These are phyloP conservation scores for Picea abies DNA, from an alignment of 83 land plant species.

Conservation along the genomic window DNA sequence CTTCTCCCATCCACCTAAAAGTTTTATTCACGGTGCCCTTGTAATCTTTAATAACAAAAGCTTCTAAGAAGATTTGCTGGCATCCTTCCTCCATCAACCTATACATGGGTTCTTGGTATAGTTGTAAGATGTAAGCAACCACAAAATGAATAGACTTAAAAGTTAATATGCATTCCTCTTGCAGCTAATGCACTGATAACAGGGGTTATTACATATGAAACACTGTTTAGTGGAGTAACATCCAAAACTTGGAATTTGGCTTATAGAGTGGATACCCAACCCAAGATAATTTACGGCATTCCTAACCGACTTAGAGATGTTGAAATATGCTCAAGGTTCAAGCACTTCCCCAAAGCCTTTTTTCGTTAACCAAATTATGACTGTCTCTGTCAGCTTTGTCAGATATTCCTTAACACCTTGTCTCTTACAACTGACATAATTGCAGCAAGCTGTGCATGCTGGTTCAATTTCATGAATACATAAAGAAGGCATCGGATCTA, in stretches of 20 bases:
- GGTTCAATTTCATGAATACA: conserved; percentile 79
- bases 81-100: no score
- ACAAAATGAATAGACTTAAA: no score
- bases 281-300: conserved; percentile 77
- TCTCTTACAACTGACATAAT: conserved; percentile 87
- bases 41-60: no score
- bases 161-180: conserved; percentile 42
- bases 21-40: no score
- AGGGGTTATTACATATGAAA: conserved; percentile 30
- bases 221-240: no score
- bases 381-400: conserved; percentile 75
- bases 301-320: conserved; percentile 66
- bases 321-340: conserved; percentile 64
- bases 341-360: conserved; percentile 85
- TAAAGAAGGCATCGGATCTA: conserved; percentile 81
- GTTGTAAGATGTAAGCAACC: no score
- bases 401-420: conserved; percentile 68
- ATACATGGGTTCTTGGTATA: no score
- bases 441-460: conserved; percentile 69
- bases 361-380: conserved; percentile 76
- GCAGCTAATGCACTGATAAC: conserved; percentile 70
- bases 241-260: conserved; percentile 55
- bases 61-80: no score
- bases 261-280: conserved; percentile 89
- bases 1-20: no score